Evolutionary conservation across 495 filamentous ascomycete species (phyloP).

Genomic region (Neurospora sp.): DNA sequence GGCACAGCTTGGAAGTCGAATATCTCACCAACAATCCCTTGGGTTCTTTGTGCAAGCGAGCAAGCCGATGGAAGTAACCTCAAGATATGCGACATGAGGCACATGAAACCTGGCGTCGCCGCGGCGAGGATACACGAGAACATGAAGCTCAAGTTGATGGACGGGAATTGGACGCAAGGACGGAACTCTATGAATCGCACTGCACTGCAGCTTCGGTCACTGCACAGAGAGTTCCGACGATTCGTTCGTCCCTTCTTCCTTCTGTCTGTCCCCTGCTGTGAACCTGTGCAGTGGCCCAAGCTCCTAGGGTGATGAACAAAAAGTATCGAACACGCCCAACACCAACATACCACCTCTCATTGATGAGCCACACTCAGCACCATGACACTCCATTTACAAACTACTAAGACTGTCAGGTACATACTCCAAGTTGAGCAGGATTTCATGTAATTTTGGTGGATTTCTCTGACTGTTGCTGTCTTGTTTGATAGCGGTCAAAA

Average conservation of each 20-base stretch:
- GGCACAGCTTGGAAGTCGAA: neutral
- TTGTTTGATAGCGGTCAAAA: neutral
- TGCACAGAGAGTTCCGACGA: neutral
- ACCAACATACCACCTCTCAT: neutral
- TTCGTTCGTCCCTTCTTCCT: neutral
- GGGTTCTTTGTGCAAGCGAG: neutral
- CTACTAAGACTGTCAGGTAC: neutral
- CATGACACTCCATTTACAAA: neutral
- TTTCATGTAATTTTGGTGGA: neutral
- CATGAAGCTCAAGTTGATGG: neutral
- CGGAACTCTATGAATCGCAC: neutral
- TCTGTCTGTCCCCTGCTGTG: neutral
- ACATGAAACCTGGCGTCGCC: neutral
- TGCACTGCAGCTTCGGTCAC: neutral
- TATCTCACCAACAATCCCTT: neutral
- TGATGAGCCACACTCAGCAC: neutral
- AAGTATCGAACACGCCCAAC: neutral
- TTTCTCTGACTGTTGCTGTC: neutral
- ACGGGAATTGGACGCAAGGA: neutral
- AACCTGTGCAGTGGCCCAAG: neutral
- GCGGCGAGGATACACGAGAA: neutral
- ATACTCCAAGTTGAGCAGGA: neutral
- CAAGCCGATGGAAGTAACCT: neutral
- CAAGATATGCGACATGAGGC: neutral
- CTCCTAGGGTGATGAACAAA: neutral